These are phyloP conservation scores for Neolecta irregularis DNA, from an alignment of 1,139 yeast genomes.

Conservation along the genomic window DNA sequence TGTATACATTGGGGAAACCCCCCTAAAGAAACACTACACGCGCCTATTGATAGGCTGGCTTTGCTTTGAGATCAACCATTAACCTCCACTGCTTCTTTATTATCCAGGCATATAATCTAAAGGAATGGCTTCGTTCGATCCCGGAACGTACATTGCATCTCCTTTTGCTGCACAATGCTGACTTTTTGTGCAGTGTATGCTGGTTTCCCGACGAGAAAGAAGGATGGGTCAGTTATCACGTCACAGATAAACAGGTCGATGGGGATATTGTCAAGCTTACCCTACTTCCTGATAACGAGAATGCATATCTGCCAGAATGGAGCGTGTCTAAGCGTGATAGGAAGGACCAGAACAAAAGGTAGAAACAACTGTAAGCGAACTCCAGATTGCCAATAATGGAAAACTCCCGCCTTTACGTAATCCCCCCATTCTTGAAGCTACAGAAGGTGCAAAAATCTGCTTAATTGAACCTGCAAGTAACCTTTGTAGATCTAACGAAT, in stretches of 20 bases:
- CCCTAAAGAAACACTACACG: too few species aligned
- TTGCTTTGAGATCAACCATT: too few species aligned
- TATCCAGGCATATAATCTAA: too few species aligned
- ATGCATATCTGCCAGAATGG: conserved; percentile 16
- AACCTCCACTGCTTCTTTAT: too few species aligned
- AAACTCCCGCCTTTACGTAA: conserved; percentile 67
- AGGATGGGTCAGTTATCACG: conserved; percentile 89
- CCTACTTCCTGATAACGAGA: conserved; percentile 46
- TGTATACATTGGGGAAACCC: too few species aligned
- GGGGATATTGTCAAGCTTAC: conserved; percentile 40
- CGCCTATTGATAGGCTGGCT: too few species aligned
- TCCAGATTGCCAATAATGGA: conserved; percentile 41
- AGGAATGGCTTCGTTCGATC: not conserved
- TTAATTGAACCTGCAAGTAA: conserved; percentile 88
- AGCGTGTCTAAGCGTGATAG: conserved; percentile 11
- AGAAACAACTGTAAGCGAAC: conserved; percentile 25
- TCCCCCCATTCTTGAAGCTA: conserved; percentile 85
- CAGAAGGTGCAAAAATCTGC: too few species aligned
- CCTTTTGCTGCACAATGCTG: not conserved
- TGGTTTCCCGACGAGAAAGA: conserved; percentile 82
- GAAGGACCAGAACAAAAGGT: conserved; percentile 13
- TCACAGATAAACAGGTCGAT: conserved; percentile 37
- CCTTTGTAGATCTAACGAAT: conserved; percentile 73
- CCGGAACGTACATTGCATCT: too few species aligned
- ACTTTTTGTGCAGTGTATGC: conserved; percentile 48